These are phyloP conservation scores for Jatropha curcas DNA, from an alignment of 345 rosid species.

Conservation along the genomic window DNA sequence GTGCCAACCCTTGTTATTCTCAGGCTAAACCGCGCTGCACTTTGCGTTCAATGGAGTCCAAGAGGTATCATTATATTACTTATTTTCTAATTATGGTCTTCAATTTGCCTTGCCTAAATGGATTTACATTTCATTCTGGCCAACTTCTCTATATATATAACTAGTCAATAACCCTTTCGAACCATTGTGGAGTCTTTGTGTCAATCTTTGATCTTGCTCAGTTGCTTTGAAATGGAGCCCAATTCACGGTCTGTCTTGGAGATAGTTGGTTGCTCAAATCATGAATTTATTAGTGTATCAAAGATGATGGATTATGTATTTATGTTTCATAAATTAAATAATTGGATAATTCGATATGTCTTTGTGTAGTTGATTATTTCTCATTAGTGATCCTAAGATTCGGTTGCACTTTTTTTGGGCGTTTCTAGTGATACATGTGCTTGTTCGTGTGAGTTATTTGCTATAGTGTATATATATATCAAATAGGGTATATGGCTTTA, in stretches of 20 bases:
- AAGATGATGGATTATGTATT: background rate
- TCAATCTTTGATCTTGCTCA: background rate
- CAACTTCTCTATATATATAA: background rate
- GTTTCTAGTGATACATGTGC: background rate
- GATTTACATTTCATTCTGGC: background rate
- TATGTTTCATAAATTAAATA: background rate
- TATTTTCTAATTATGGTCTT: constrained; percentile 3
- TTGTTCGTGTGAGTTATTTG: background rate
- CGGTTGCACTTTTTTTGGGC: background rate
- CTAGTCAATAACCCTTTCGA: background rate
- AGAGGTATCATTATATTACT: constrained; percentile 50
- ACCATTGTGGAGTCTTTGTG: background rate
- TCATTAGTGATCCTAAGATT: too few relatives aligned
- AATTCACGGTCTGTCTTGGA: background rate
- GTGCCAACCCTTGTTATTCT: constrained; percentile 95
- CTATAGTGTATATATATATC: too few relatives aligned
- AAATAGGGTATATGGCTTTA: too few relatives aligned
- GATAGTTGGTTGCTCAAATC: background rate
- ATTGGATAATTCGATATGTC: background rate
- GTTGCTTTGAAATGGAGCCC: background rate
- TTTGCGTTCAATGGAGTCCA: constrained; percentile 97
- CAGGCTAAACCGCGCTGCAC: constrained; percentile 95
- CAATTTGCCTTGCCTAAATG: constrained; percentile 7
- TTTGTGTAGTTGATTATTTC: background rate
- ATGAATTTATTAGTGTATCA: background rate